These are phyloP conservation scores for Dactylellina haptotyla DNA, from an alignment of 2,329 filamentous ascomycete genomes.

Conservation along the genomic window DNA sequence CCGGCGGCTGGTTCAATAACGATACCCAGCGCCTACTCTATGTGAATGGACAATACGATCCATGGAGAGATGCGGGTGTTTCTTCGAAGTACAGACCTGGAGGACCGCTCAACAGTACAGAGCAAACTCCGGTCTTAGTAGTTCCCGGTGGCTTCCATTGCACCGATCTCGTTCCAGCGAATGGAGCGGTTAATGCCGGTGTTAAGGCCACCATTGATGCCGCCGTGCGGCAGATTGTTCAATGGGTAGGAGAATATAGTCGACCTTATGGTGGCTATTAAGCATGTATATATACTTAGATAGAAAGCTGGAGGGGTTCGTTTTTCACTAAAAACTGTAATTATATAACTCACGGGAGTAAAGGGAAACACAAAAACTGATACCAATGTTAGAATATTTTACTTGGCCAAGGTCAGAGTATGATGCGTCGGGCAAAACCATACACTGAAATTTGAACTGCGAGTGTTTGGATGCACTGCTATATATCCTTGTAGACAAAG, in stretches of 20 bases:
- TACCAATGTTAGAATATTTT: too few relatives aligned
- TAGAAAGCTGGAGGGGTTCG: too few relatives aligned
- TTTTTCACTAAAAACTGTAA: too few relatives aligned
- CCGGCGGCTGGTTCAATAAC: slow-evolving; percentile 68
- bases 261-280: slow-evolving; percentile 49
- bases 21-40: slow-evolving; percentile 69
- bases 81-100: slow-evolving; percentile 67
- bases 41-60: slow-evolving; percentile 71
- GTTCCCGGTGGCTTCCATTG: slow-evolving; percentile 69
- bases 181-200: slow-evolving; percentile 64
- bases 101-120: slow-evolving; percentile 66
- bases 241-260: slow-evolving; percentile 67
- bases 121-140: slow-evolving; percentile 66
- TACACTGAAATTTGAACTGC: too few relatives aligned
- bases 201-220: slow-evolving; percentile 66
- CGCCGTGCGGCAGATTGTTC: slow-evolving; percentile 65
- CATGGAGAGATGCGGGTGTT: slow-evolving; percentile 69
- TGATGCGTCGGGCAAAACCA: too few relatives aligned
- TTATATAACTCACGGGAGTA: too few relatives aligned
- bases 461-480: too few relatives aligned
- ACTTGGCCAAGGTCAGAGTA: too few relatives aligned
- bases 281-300: not conserved
- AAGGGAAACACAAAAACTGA: too few relatives aligned
- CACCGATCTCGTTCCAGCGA: slow-evolving; percentile 66
- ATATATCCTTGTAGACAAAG: too few relatives aligned